Evolutionary conservation across 805 yeast species (phyloP).

Genomic region (Diddensiella caesifluorescens): DNA sequence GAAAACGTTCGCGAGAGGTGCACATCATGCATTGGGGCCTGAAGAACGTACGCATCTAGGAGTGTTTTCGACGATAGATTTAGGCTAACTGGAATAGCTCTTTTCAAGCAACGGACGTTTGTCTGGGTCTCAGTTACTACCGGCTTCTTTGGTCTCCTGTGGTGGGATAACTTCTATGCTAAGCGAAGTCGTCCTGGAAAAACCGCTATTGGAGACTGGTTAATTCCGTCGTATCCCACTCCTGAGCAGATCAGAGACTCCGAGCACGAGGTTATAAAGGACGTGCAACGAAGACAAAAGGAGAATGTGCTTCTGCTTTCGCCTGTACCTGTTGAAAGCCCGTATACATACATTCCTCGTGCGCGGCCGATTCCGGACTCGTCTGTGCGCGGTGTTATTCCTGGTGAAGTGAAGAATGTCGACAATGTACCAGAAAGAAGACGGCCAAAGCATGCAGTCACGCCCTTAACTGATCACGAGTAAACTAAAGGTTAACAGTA

Average conservation of each 20-base stretch:
- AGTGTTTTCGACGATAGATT: neutral
- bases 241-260: conserved; percentile 13
- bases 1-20: conserved; percentile 11
- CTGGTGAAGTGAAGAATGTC: conserved; percentile 23
- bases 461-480: too few relatives aligned
- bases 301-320: conserved; percentile 12
- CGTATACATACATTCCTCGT: conserved; percentile 4
- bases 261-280: conserved; percentile 11
- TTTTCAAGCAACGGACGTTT: conserved; percentile 4
- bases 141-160: conserved; percentile 17
- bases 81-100: neutral
- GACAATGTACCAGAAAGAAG: conserved; percentile 27
- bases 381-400: conserved; percentile 24
- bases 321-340: conserved; percentile 6
- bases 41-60: conserved; percentile 15
- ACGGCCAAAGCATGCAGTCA: too few relatives aligned
- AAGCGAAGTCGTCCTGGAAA: conserved; percentile 7
- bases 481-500: too few relatives aligned
- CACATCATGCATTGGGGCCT: conserved; percentile 21
- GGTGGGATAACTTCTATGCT: conserved; percentile 16
- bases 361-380: conserved; percentile 30
- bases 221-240: conserved; percentile 17
- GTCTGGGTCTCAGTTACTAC: conserved; percentile 8
- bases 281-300: conserved; percentile 13
- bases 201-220: conserved; percentile 21